Evolutionary conservation across 805 yeast genomes (phyloP).

Genomic region (Myxozyma lipomycoides): DNA sequence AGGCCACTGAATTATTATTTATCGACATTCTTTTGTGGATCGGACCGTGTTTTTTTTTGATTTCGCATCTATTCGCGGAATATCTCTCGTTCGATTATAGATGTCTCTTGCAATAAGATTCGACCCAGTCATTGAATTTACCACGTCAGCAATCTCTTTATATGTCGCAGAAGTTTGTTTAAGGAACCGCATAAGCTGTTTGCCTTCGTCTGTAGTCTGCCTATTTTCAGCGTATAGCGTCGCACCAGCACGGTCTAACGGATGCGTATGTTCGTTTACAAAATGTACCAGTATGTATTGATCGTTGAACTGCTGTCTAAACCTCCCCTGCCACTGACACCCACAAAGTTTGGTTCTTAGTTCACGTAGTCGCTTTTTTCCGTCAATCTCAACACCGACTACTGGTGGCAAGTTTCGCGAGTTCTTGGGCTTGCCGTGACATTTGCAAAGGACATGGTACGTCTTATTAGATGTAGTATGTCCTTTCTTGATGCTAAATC

Average conservation of each 20-base stretch:
- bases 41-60: neutral
- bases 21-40: neutral
- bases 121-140: constrained; percentile 6
- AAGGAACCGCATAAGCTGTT: constrained; percentile 4
- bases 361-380: constrained; percentile 6
- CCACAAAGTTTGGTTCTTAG: constrained; percentile 1
- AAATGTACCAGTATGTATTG: constrained; percentile 1
- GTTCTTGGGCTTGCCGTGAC: constrained; percentile 9
- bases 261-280: constrained; percentile 2
- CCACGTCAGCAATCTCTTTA: constrained; percentile 6
- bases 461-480: neutral
- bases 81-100: constrained; percentile 7
- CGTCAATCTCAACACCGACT: constrained; percentile 6
- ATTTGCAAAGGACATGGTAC: constrained; percentile 6
- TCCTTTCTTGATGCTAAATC: constrained; percentile 1
- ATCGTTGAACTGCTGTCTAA: constrained; percentile 9
- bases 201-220: constrained; percentile 7
- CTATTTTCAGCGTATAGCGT: constrained; percentile 3
- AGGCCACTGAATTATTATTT: no score
- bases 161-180: constrained; percentile 10
- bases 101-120: constrained; percentile 7
- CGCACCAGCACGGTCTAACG: neutral
- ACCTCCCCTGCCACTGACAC: constrained; percentile 4
- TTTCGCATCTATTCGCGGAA: neutral
- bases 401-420: constrained; percentile 3